Evolutionary conservation across 2,329 filamentous ascomycete species (phyloP).

Genomic region (Colletotrichum sp.): DNA sequence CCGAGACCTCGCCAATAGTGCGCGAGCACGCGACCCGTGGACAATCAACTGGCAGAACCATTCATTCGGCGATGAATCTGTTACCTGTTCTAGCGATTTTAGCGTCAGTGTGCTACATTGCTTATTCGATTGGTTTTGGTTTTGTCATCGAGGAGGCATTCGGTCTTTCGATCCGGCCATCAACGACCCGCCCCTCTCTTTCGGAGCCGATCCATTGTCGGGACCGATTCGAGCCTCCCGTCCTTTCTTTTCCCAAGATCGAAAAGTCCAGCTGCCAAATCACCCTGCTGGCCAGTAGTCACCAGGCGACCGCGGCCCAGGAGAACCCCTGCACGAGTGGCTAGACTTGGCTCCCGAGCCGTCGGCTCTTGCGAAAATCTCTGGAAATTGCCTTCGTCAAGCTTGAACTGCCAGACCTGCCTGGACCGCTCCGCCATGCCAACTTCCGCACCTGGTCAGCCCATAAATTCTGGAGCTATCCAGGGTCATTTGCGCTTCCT

Average conservation of each 20-base stretch:
- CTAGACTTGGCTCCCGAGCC: conserved; percentile 10
- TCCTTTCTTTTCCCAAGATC: background rate
- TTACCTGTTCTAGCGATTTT: background rate
- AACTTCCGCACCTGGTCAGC: conserved; percentile 10
- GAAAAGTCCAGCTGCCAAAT: background rate
- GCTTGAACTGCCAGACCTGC: background rate
- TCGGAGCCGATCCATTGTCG: conserved; percentile 2
- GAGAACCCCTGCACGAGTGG: background rate
- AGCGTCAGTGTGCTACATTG: background rate
- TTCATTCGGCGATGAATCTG: background rate
- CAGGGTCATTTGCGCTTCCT: background rate
- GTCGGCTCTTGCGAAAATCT: conserved; percentile 14
- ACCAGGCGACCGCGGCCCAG: background rate
- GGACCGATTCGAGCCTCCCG: background rate
- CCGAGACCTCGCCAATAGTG: background rate
- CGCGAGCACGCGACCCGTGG: background rate
- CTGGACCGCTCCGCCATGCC: background rate
- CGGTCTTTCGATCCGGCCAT: background rate
- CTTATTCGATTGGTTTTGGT: background rate
- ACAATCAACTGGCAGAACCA: background rate
- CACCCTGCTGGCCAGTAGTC: background rate
- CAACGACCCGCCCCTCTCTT: background rate
- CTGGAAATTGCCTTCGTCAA: background rate
- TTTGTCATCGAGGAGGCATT: background rate
- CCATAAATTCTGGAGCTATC: background rate